phyloP scores from a whole-genome alignment of 2,329 filamentous ascomycete species.

The Xylaria sp. region DNA sequence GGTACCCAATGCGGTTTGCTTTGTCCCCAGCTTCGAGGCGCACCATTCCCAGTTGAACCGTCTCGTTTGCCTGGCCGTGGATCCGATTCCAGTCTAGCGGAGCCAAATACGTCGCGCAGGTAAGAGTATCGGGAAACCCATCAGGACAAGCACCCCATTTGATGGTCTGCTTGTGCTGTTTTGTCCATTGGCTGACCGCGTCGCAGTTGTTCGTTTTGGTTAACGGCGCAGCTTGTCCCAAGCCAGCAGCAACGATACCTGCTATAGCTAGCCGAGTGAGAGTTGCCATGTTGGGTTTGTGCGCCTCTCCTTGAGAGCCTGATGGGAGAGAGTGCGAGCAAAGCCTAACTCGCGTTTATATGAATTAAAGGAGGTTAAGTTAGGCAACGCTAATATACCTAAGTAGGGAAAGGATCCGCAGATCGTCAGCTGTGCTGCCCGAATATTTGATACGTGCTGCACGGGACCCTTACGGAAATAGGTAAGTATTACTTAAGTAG shows the following conservation, averaged over 20 bases:
- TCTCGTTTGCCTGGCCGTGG: slow-evolving; percentile 37
- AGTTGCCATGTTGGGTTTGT: slow-evolving; percentile 19
- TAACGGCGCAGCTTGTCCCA: slow-evolving; percentile 29
- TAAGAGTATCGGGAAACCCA: slow-evolving; percentile 34
- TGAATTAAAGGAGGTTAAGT: background rate
- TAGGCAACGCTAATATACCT: background rate
- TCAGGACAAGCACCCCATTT: slow-evolving; percentile 38
- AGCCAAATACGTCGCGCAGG: slow-evolving; percentile 45
- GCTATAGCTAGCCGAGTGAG: slow-evolving; percentile 16
- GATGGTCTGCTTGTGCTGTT: slow-evolving; percentile 30
- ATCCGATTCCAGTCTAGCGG: slow-evolving; percentile 46
- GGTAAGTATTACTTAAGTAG: background rate
- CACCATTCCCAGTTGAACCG: slow-evolving; percentile 45
- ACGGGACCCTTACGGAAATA: background rate
- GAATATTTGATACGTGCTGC: no score
- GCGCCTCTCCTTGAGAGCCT: background rate
- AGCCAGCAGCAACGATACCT: slow-evolving; percentile 23
- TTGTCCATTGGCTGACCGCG: slow-evolving; percentile 27
- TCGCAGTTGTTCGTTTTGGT: background rate
- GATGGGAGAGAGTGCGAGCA: background rate
- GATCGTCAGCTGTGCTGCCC: background rate
- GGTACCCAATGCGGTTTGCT: slow-evolving; percentile 49
- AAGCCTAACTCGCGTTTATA: background rate
- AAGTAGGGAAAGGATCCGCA: background rate
- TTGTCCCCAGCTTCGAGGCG: slow-evolving; percentile 44